Evolutionary conservation across 441 rosid genomes (phyloP).

Genomic region (Adansonia grandidieri): DNA sequence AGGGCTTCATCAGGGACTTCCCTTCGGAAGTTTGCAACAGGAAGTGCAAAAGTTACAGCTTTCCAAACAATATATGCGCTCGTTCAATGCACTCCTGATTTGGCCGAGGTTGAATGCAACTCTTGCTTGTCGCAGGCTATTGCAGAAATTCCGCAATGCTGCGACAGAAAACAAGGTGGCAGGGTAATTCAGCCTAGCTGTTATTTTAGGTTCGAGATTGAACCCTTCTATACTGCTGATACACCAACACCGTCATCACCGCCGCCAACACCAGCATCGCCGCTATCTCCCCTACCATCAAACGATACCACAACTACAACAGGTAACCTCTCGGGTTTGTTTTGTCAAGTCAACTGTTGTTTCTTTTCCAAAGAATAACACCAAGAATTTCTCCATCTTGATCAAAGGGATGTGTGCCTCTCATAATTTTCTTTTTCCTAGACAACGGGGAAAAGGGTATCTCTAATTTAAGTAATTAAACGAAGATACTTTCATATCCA

Average conservation of each 20-base stretch:
- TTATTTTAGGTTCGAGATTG: slow-evolving; percentile 39
- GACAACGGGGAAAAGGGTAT: neutral
- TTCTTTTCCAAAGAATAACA: too few relatives aligned
- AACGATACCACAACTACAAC: slow-evolving; percentile 15
- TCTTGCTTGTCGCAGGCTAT: slow-evolving; percentile 38
- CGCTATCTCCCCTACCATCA: slow-evolving; percentile 9
- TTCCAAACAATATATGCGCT: slow-evolving; percentile 48
- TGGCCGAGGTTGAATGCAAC: slow-evolving; percentile 43
- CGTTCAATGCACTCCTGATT: slow-evolving; percentile 58
- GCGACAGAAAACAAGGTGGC: slow-evolving; percentile 35
- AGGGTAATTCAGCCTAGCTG: slow-evolving; percentile 52
- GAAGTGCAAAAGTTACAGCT: slow-evolving; percentile 26
- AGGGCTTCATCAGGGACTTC: slow-evolving; percentile 42
- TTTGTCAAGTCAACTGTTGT: neutral
- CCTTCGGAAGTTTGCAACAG: slow-evolving; percentile 46
- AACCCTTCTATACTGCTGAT: slow-evolving; percentile 30
- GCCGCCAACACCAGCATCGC: slow-evolving; percentile 19
- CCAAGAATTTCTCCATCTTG: neutral
- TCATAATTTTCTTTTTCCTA: neutral
- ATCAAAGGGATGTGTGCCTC: neutral
- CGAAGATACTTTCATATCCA: slow-evolving; percentile 35
- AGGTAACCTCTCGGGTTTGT: slow-evolving; percentile 18
- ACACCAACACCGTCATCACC: slow-evolving; percentile 31
- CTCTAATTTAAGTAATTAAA: slow-evolving; percentile 17
- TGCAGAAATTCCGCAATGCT: slow-evolving; percentile 26